Conservation (phyloP, 306 rosid genomes). For the Sesbania bispinosa region DNA sequence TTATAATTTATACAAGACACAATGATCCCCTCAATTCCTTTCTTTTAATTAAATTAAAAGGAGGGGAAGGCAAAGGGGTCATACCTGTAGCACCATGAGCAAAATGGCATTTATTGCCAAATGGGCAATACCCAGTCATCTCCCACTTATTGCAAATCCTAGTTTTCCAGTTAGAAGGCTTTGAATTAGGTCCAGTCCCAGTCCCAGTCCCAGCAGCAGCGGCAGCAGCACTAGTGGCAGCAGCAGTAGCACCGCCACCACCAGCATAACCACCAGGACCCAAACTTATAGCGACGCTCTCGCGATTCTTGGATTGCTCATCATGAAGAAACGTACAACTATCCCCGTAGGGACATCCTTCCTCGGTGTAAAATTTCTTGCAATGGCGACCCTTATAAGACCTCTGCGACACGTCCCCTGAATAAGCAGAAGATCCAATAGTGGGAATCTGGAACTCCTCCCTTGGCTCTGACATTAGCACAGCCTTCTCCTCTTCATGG, state of each 20-base stretch:
- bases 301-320: constrained; percentile 86
- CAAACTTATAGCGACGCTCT: constrained; percentile 96
- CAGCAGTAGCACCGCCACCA: not conserved
- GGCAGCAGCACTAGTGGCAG: not conserved
- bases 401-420: constrained; percentile 51
- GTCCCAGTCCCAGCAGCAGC: not conserved
- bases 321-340: constrained; percentile 95
- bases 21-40: not conserved
- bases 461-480: constrained; percentile 52
- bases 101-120: constrained; percentile 96
- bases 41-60: too few relatives aligned
- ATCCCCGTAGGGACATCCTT: constrained; percentile 98
- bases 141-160: constrained; percentile 99
- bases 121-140: constrained; percentile 96
- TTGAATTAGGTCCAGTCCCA: constrained; percentile 51
- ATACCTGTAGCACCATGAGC: constrained; percentile 97
- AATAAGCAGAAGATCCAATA: constrained; percentile 51
- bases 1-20: not conserved
- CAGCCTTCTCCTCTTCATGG: constrained; percentile 73
- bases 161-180: constrained; percentile 99
- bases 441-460: constrained; percentile 95
- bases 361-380: constrained; percentile 95
- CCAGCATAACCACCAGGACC: constrained; percentile 94
- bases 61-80: not conserved
- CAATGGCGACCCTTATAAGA: constrained; percentile 94